Conservation (phyloP, 2,329 filamentous ascomycete genomes). For the Chalaropsis thielavioides region DNA sequence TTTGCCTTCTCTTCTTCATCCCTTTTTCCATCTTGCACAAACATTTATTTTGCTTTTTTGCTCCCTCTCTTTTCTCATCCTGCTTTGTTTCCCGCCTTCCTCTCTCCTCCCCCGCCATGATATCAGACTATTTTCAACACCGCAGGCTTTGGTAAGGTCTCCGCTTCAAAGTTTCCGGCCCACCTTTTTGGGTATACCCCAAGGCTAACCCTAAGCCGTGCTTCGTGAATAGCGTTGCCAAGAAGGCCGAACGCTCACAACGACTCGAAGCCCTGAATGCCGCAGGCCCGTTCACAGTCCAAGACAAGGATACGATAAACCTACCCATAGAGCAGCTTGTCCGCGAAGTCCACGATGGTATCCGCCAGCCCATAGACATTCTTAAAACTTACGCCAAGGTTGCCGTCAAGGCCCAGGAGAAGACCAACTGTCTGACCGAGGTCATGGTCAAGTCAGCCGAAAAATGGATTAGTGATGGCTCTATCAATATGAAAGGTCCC, state of each 20-base stretch:
- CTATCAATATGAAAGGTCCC: constrained; percentile 61
- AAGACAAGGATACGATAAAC: constrained; percentile 53
- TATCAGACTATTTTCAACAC: constrained; percentile 16
- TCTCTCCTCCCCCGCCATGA: constrained; percentile 5
- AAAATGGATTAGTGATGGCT: constrained; percentile 45
- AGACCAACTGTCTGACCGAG: constrained; percentile 84
- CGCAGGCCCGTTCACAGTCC: constrained; percentile 44
- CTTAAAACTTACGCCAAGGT: constrained; percentile 80
- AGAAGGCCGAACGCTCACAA: constrained; percentile 59
- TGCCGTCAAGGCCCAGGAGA: constrained; percentile 65
- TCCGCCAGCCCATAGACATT: constrained; percentile 52
- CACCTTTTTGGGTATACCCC: not conserved
- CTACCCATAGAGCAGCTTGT: constrained; percentile 68
- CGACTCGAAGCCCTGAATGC: constrained; percentile 52
- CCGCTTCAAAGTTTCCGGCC: not conserved
- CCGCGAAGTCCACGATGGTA: constrained; percentile 56
- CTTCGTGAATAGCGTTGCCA: constrained; percentile 31
- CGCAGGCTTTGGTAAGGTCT: constrained; percentile 25
- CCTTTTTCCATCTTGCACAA: not conserved
- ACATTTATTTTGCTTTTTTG: not conserved
- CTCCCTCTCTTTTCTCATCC: not conserved
- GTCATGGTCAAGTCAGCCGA: constrained; percentile 68
- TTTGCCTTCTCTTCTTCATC: not conserved
- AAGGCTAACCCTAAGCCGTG: not conserved
- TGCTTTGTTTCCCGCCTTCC: not conserved